phyloP scores from a whole-genome alignment of 768 basidiomycete species.

The Kwoniella sp. region DNA sequence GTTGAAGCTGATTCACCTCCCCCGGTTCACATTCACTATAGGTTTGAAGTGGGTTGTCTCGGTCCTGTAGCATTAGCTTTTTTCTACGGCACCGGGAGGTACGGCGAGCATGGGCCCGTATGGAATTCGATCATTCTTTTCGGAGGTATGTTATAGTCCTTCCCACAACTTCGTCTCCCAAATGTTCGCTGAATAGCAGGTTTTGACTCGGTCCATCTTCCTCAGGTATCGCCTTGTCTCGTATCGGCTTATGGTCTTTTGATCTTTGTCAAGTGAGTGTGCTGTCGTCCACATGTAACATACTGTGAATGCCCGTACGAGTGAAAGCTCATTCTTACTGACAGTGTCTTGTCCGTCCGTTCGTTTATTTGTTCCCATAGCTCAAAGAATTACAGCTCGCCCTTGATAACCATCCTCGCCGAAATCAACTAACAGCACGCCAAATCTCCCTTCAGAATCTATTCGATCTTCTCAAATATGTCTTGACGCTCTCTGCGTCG shows the following conservation, averaged over 20 bases:
- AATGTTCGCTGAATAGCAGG: too few species aligned
- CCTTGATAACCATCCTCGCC: conserved; percentile 45
- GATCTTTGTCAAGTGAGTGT: conserved; percentile 49
- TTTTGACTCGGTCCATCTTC: background rate
- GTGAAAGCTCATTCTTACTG: too few species aligned
- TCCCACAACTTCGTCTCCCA: too few species aligned
- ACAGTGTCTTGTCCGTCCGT: too few species aligned
- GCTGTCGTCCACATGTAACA: too few species aligned
- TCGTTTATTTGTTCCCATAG: too few species aligned
- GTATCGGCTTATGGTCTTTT: conserved; percentile 54
- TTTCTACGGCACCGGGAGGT: conserved; percentile 40
- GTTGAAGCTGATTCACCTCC: too few species aligned
- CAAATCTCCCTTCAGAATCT: conserved; percentile 50
- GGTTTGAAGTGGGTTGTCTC: conserved; percentile 51
- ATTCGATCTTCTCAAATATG: conserved; percentile 53
- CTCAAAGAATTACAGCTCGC: conserved; percentile 51
- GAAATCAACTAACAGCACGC: conserved; percentile 46
- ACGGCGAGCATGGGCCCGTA: conserved; percentile 39
- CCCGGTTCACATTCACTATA: conserved; percentile 15
- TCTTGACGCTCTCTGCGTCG: conserved; percentile 38
- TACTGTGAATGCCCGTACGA: too few species aligned
- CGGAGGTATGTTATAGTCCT: conserved; percentile 27
- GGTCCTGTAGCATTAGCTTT: conserved; percentile 47
- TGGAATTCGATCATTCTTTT: conserved; percentile 41
- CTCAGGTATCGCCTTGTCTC: conserved; percentile 45